phyloP scores from a whole-genome alignment of 129 eudicot genomes.

The Gnaphalium uliginosum region DNA sequence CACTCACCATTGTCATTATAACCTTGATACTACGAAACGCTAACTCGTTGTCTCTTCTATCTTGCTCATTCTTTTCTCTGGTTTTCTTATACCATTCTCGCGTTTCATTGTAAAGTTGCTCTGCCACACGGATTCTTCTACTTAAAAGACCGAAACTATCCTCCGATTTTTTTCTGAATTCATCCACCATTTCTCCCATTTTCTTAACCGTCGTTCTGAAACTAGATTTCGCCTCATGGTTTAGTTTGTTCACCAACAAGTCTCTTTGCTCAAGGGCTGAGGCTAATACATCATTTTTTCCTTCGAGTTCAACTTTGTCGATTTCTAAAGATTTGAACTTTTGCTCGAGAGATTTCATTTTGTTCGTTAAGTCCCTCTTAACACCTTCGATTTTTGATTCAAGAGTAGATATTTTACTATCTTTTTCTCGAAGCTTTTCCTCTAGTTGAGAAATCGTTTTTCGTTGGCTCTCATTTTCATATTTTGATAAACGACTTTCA shows the following conservation, averaged over 20 bases:
- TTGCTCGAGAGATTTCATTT: conserved; percentile 35
- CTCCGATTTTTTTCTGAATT: conserved; percentile 62
- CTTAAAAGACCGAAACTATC: conserved; percentile 62
- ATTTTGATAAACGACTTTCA: conserved; percentile 26
- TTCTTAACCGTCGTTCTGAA: conserved; percentile 53
- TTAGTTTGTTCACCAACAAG: conserved; percentile 32
- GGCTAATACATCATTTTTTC: conserved; percentile 35
- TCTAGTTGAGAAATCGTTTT: conserved; percentile 32
- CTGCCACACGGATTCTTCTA: conserved; percentile 78
- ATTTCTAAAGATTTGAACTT: conserved; percentile 31
- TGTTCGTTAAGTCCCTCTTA: conserved; percentile 43
- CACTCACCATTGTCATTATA: conserved; percentile 40
- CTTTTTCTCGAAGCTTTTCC: conserved; percentile 33
- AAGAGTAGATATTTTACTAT: conserved; percentile 23
- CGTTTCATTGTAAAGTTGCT: conserved; percentile 68
- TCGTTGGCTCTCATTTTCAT: conserved; percentile 40
- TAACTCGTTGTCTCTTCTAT: conserved; percentile 36
- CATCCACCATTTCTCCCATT: conserved; percentile 69
- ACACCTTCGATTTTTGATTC: conserved; percentile 37
- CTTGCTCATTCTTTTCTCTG: conserved; percentile 49
- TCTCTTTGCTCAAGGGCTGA: conserved; percentile 37
- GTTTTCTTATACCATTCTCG: conserved; percentile 58
- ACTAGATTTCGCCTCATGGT: conserved; percentile 34
- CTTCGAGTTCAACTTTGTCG: conserved; percentile 39
- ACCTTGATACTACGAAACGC: conserved; percentile 42